phyloP scores from a whole-genome alignment of 2,329 filamentous ascomycete species.

The Aspergillus versicolor region DNA sequence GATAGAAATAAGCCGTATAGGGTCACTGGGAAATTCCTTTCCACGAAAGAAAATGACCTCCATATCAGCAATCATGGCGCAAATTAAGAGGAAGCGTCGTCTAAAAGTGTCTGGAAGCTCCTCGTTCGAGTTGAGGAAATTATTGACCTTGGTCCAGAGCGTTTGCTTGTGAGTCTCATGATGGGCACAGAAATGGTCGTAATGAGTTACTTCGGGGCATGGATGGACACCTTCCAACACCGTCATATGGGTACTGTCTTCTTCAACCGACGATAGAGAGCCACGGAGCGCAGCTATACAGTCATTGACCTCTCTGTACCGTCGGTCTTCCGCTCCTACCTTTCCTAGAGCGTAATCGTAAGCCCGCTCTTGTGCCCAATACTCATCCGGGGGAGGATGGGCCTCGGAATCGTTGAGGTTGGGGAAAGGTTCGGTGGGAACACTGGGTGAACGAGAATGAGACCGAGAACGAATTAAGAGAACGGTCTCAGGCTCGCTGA shows the following conservation, averaged over 20 bases:
- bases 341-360: slow-evolving; percentile 25
- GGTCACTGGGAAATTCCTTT: background rate
- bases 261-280: background rate
- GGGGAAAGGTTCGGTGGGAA: slow-evolving; percentile 26
- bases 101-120: background rate
- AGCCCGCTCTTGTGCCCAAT: slow-evolving; percentile 16
- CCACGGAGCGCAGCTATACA: slow-evolving; percentile 7
- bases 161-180: background rate
- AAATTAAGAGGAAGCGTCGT: background rate
- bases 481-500: background rate
- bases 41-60: slow-evolving; percentile 24
- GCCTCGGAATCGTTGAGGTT: slow-evolving; percentile 23
- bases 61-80: background rate
- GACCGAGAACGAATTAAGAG: background rate
- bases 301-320: slow-evolving; percentile 15
- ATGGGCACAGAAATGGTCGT: background rate
- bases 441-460: background rate
- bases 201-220: background rate
- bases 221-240: background rate
- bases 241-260: background rate
- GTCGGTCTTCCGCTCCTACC: slow-evolving; percentile 22
- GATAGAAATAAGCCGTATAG: slow-evolving; percentile 9
- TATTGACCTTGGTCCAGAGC: background rate
- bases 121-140: background rate
- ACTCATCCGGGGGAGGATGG: background rate